Evolutionary conservation across 352 stramenopile genomes (phyloP).

Genomic region (Pythium aphanidermatum): DNA sequence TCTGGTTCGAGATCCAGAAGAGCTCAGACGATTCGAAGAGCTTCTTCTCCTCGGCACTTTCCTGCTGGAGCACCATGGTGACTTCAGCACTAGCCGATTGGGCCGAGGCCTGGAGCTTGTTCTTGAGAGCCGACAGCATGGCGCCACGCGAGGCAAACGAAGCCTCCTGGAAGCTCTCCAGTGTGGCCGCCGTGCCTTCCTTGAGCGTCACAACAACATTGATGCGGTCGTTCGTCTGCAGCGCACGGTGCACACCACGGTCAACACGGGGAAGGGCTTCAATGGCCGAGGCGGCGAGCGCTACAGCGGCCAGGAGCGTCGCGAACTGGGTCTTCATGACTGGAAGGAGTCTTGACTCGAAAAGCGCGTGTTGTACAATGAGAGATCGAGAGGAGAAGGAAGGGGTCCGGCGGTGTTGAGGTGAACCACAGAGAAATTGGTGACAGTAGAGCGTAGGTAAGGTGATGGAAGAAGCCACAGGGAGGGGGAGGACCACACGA

Average conservation of each 20-base stretch:
- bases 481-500: too few relatives aligned
- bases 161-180: conserved; percentile 14
- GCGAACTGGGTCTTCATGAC: conserved; percentile 12
- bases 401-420: too few relatives aligned
- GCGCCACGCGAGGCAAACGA: conserved; percentile 5
- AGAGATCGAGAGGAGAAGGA: not conserved
- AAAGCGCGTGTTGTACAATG: conserved; percentile 2
- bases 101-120: conserved; percentile 7
- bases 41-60: conserved; percentile 2
- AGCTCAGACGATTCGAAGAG: conserved; percentile 16
- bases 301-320: not conserved
- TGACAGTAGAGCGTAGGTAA: too few relatives aligned
- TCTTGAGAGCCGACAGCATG: conserved; percentile 12
- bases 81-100: not conserved
- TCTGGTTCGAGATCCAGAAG: conserved; percentile 28
- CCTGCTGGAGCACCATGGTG: conserved; percentile 8
- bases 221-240: conserved; percentile 10
- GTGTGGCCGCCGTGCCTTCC: conserved; percentile 3
- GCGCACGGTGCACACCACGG: conserved; percentile 16
- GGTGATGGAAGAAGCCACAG: too few relatives aligned
- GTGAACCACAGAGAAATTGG: too few relatives aligned
- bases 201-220: conserved; percentile 23
- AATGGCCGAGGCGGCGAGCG: not conserved
- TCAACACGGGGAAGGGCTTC: conserved; percentile 8
- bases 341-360: not conserved